Evolutionary conservation across 2,329 filamentous ascomycete species (phyloP).

Genomic region (Pseudocercospora cruenta): DNA sequence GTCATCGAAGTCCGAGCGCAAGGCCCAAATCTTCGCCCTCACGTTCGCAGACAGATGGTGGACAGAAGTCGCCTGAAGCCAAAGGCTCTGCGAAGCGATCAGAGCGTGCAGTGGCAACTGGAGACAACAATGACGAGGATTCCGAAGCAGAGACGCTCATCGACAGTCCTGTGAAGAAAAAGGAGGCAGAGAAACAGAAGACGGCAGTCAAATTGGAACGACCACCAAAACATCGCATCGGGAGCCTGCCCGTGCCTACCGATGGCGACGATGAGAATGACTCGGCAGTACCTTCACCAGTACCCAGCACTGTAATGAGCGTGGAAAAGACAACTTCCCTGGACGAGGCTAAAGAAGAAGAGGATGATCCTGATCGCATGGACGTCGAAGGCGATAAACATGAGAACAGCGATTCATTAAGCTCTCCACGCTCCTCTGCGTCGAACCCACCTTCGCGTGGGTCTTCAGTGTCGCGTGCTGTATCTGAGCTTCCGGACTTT

Average conservation of each 20-base stretch:
- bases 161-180: conserved; percentile 47
- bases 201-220: conserved; percentile 27
- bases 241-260: conserved; percentile 36
- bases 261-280: conserved; percentile 38
- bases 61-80: conserved; percentile 13
- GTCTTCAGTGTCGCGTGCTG: conserved; percentile 34
- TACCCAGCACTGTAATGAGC: conserved; percentile 33
- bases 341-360: conserved; percentile 27
- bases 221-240: conserved; percentile 34
- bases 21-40: conserved; percentile 21
- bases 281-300: conserved; percentile 34
- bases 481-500: conserved; percentile 34
- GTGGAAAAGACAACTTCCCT: conserved; percentile 27
- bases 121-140: conserved; percentile 41
- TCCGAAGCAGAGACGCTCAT: conserved; percentile 57
- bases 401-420: conserved; percentile 37
- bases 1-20: conserved; percentile 13
- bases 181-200: conserved; percentile 42
- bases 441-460: conserved; percentile 27
- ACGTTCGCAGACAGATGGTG: conserved; percentile 17
- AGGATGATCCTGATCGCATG: conserved; percentile 28
- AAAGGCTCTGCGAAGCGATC: not conserved
- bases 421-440: conserved; percentile 35
- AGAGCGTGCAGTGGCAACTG: conserved; percentile 18
- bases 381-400: conserved; percentile 28